phyloP scores from a whole-genome alignment of 768 basidiomycete species.

The Mycena haematopus region DNA sequence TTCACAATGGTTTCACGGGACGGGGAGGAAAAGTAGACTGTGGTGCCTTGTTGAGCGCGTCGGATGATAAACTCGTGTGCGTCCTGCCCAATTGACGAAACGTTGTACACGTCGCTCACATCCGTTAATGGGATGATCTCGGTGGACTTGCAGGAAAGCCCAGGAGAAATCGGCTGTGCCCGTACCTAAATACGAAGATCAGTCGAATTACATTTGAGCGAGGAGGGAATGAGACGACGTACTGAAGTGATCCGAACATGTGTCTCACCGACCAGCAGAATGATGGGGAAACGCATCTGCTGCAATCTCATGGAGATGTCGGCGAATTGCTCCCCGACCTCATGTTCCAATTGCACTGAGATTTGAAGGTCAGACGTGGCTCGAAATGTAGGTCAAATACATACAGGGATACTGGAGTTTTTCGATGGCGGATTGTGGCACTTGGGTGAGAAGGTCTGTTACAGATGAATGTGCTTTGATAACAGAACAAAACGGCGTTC shows the following conservation, averaged over 20 bases:
- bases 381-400: slow-evolving; percentile 29
- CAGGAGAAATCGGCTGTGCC: slow-evolving; percentile 72
- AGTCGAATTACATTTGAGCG: not conserved
- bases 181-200: slow-evolving; percentile 54
- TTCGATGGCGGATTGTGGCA: slow-evolving; percentile 55
- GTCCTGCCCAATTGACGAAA: slow-evolving; percentile 73
- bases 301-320: slow-evolving; percentile 74
- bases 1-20: slow-evolving; percentile 77
- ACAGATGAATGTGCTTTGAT: slow-evolving; percentile 71
- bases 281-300: slow-evolving; percentile 75
- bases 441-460: slow-evolving; percentile 60
- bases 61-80: slow-evolving; percentile 82
- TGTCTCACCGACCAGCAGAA: slow-evolving; percentile 67
- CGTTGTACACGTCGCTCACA: slow-evolving; percentile 86
- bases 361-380: slow-evolving; percentile 12
- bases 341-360: slow-evolving; percentile 68
- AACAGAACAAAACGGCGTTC: slow-evolving; percentile 55
- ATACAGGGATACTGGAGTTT: slow-evolving; percentile 63
- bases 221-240: slow-evolving; percentile 34
- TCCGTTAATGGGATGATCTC: slow-evolving; percentile 84
- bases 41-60: slow-evolving; percentile 70
- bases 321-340: slow-evolving; percentile 56
- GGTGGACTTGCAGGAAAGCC: slow-evolving; percentile 74
- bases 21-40: slow-evolving; percentile 77
- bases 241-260: slow-evolving; percentile 83